Evolutionary conservation across 2,329 filamentous ascomycete species (phyloP).

Genomic region (Camptophora hylomeconis): DNA sequence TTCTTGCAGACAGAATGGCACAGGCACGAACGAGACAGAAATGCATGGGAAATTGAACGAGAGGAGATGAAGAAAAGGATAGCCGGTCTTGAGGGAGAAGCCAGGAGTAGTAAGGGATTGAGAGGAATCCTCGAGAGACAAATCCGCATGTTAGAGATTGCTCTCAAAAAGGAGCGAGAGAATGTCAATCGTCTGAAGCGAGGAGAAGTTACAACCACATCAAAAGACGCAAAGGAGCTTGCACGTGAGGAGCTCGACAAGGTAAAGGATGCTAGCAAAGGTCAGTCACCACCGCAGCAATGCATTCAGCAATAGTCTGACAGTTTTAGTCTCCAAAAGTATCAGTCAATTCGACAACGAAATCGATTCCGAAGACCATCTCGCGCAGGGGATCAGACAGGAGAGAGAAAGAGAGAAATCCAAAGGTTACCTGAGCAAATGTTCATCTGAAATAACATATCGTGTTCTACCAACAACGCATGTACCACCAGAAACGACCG

Average conservation of each 20-base stretch:
- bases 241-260: constrained; percentile 34
- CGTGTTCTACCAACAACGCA: constrained; percentile 53
- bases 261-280: constrained; percentile 25
- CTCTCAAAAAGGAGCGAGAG: constrained; percentile 68
- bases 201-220: constrained; percentile 37
- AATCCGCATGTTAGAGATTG: constrained; percentile 76
- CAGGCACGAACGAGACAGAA: constrained; percentile 90
- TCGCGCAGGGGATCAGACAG: constrained; percentile 38
- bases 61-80: constrained; percentile 99
- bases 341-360: constrained; percentile 36
- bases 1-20: constrained; percentile 99
- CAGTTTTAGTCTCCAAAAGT: constrained; percentile 10
- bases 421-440: constrained; percentile 49
- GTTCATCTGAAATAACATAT: constrained; percentile 55
- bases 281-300: constrained; percentile 16
- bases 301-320: constrained; percentile 4
- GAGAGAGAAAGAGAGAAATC: constrained; percentile 51
- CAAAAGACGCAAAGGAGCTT: constrained; percentile 31
- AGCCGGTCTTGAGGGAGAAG: constrained; percentile 82
- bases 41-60: constrained; percentile 97
- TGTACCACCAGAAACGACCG: constrained; percentile 39
- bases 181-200: constrained; percentile 47
- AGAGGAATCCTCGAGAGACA: constrained; percentile 86
- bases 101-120: constrained; percentile 71
- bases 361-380: constrained; percentile 28